phyloP scores from a whole-genome alignment of 106 monocot species.

The Dendrobium nobile region DNA sequence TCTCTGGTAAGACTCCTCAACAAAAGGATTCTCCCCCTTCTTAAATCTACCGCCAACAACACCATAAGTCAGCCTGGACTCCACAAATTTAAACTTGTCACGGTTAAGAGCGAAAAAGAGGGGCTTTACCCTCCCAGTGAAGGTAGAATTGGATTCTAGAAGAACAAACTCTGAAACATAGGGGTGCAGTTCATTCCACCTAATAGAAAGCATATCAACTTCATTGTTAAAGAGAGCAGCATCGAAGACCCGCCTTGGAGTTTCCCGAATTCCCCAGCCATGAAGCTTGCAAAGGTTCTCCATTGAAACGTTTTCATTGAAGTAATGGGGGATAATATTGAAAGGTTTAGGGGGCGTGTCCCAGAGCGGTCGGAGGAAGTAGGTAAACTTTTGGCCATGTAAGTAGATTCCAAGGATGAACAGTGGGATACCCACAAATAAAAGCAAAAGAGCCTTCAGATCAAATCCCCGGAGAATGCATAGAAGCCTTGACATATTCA shows the following conservation, averaged over 20 bases:
- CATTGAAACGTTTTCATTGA: slow-evolving; percentile 59
- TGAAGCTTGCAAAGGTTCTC: slow-evolving; percentile 75
- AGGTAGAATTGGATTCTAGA: slow-evolving; percentile 90
- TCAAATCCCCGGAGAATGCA: slow-evolving; percentile 69
- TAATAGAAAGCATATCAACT: slow-evolving; percentile 65
- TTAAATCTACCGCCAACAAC: slow-evolving; percentile 61
- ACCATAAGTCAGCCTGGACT: slow-evolving; percentile 71
- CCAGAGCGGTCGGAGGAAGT: slow-evolving; percentile 78
- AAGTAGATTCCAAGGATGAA: slow-evolving; percentile 50
- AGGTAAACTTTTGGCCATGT: slow-evolving; percentile 82
- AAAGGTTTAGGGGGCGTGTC: slow-evolving; percentile 81
- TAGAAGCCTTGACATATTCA: slow-evolving; percentile 47
- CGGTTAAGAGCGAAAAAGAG: slow-evolving; percentile 59
- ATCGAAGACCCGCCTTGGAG: slow-evolving; percentile 83
- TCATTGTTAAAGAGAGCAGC: slow-evolving; percentile 94
- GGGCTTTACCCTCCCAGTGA: slow-evolving; percentile 60
- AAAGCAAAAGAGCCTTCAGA: slow-evolving; percentile 39
- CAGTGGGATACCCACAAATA: slow-evolving; percentile 47
- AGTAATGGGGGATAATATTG: slow-evolving; percentile 73
- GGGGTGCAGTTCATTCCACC: slow-evolving; percentile 82
- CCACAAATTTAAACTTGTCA: slow-evolving; percentile 36
- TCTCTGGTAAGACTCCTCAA: slow-evolving; percentile 72
- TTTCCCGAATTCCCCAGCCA: slow-evolving; percentile 70
- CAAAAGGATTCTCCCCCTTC: slow-evolving; percentile 79
- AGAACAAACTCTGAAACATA: slow-evolving; percentile 85